Percentiles rank a stretch among this genome's conserved stretches.
Evolutionary conservation across 2,329 filamentous ascomycete genomes (phyloP).

Genomic region (Fusarium newnesense): DNA sequence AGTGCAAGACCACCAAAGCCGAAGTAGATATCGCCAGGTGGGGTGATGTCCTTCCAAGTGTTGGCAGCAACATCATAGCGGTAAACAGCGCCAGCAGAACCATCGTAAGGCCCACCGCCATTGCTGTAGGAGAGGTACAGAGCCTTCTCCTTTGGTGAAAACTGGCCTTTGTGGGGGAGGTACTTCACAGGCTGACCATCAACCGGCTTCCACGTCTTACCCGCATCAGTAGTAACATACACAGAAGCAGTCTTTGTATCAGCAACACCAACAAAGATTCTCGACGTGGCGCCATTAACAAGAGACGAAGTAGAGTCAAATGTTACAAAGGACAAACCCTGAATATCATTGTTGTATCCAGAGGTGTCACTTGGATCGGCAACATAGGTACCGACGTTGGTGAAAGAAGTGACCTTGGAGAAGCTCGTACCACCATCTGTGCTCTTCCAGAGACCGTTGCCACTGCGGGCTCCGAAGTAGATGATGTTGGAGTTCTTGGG

Average conservation of each 20-base stretch:
- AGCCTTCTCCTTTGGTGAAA: conserved; percentile 61
- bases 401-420: conserved; percentile 62
- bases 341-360: conserved; percentile 57
- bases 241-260: conserved; percentile 63
- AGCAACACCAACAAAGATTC: conserved; percentile 67
- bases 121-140: conserved; percentile 67
- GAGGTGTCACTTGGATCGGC: conserved; percentile 56
- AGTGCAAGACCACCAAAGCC: conserved; percentile 67
- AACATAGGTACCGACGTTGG: conserved; percentile 60
- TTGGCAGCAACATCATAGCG: conserved; percentile 61
- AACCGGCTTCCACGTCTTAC: conserved; percentile 63
- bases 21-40: conserved; percentile 60
- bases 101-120: conserved; percentile 67
- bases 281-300: conserved; percentile 59
- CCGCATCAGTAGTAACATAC: conserved; percentile 64
- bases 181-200: conserved; percentile 60
- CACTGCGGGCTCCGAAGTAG: conserved; percentile 68
- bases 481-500: conserved; percentile 66
- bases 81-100: conserved; percentile 62
- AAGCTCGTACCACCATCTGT: conserved; percentile 66
- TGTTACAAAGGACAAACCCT: conserved; percentile 63
- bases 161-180: conserved; percentile 64
- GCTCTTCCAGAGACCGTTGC: conserved; percentile 68
- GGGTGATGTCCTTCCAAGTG: conserved; percentile 67
- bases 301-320: conserved; percentile 63